These are phyloP conservation scores for Pleurotus citrinopileatus DNA, from an alignment of 768 basidiomycete species.

Conservation along the genomic window DNA sequence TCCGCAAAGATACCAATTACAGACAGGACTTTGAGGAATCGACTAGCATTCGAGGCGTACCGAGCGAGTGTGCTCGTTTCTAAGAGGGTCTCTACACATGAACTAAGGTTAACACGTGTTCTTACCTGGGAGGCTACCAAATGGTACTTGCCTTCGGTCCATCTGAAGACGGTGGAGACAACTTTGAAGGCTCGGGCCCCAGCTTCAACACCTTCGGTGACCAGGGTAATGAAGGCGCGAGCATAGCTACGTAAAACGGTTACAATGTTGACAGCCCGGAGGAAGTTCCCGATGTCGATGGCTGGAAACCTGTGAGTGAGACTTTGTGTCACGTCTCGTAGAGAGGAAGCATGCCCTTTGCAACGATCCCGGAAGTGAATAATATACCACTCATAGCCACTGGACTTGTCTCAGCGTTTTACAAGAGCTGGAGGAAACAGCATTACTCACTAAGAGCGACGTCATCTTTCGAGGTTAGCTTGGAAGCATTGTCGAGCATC, in stretches of 20 bases:
- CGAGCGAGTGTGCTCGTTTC: slow-evolving; percentile 3
- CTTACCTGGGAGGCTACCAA: no score
- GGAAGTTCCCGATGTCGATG: slow-evolving; percentile 5
- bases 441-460: background rate
- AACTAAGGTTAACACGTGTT: background rate
- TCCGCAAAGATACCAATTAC: slow-evolving; percentile 5
- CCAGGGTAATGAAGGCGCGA: slow-evolving; percentile 5
- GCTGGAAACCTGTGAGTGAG: background rate
- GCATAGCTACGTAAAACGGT: slow-evolving; percentile 2
- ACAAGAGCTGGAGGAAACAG: background rate
- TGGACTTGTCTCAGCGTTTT: background rate
- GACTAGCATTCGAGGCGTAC: slow-evolving; percentile 3
- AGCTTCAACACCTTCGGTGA: slow-evolving; percentile 4
- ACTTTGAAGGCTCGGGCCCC: slow-evolving; percentile 1
- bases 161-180: slow-evolving; percentile 1
- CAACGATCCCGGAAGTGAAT: background rate
- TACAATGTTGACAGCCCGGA: slow-evolving; percentile 5
- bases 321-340: background rate
- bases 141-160: no score
- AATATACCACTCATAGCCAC: slow-evolving; percentile 7
- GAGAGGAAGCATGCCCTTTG: background rate
- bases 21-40: slow-evolving; percentile 3
- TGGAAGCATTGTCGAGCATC: background rate
- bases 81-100: background rate
- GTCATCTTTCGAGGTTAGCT: background rate